Evolutionary conservation across 768 basidiomycete genomes (phyloP).

Genomic region (Boletellus ananiceps): DNA sequence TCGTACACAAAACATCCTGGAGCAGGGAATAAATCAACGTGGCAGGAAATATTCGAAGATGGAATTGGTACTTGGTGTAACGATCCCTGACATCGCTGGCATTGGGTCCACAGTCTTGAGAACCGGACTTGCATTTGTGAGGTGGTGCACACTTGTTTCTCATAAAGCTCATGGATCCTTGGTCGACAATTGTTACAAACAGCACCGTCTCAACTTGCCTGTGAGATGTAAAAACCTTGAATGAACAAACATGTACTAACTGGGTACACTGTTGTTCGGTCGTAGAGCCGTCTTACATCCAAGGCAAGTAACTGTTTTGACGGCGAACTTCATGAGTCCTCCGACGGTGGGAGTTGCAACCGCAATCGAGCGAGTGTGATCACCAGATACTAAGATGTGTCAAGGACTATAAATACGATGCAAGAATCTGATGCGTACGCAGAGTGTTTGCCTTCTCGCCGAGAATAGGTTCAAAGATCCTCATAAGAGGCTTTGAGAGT

Average conservation of each 20-base stretch:
- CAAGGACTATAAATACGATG: constrained; percentile 1
- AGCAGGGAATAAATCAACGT: not conserved
- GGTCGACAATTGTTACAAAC: constrained; percentile 93
- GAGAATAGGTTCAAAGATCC: constrained; percentile 97
- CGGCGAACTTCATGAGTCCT: constrained; percentile 97
- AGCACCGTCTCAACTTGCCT: constrained; percentile 61
- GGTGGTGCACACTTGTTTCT: constrained; percentile 74
- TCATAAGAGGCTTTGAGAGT: constrained; percentile 91
- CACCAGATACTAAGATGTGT: constrained; percentile 71
- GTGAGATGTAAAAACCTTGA: constrained; percentile 4
- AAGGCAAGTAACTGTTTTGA: constrained; percentile 91
- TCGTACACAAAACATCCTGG: constrained; percentile 93
- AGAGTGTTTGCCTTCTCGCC: constrained; percentile 87
- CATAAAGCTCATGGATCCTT: constrained; percentile 83
- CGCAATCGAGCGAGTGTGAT: constrained; percentile 92
- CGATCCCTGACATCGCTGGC: constrained; percentile 97
- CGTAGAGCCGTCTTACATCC: constrained; percentile 91
- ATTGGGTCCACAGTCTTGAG: constrained; percentile 96
- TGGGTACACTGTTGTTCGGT: constrained; percentile 67
- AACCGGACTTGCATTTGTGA: constrained; percentile 88
- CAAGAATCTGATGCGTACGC: constrained; percentile 43
- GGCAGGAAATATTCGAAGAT: not conserved
- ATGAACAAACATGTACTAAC: constrained; percentile 36
- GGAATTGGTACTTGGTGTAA: constrained; percentile 69
- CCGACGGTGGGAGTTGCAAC: constrained; percentile 96